phyloP scores from a whole-genome alignment of 2,329 filamentous ascomycete species.

The Colletotrichum tofieldiae region DNA sequence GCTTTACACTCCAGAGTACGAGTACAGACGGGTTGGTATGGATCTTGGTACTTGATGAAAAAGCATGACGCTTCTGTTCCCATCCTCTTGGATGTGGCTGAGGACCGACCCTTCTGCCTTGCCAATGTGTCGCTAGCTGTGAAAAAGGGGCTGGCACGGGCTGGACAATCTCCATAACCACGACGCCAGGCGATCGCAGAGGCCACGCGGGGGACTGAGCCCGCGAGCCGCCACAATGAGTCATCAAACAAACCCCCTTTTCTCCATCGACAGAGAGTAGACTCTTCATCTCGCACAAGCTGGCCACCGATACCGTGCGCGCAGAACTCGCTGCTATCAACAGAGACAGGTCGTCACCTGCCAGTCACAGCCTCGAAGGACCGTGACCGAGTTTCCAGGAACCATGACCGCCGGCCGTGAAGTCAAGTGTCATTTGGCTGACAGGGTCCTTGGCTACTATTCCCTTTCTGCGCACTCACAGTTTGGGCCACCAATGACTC shows the following conservation, averaged over 20 bases:
- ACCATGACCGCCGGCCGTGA: constrained; percentile 20
- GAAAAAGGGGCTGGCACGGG: constrained; percentile 12
- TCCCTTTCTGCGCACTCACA: constrained; percentile 12
- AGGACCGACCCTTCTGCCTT: constrained; percentile 39
- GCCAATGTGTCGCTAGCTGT: constrained; percentile 13
- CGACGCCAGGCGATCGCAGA: constrained; percentile 19
- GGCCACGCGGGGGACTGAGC: constrained; percentile 5
- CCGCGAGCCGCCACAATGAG: constrained; percentile 21
- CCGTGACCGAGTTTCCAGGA: constrained; percentile 33
- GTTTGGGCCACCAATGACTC: constrained; percentile 37
- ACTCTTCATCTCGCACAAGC: no score
- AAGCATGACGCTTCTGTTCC: constrained; percentile 16
- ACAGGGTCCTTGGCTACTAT: constrained; percentile 22
- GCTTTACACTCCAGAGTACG: neutral
- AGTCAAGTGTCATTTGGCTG: constrained; percentile 5
- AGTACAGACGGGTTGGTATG: constrained; percentile 7
- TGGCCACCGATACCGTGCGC: no score
- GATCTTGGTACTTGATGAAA: constrained; percentile 9
- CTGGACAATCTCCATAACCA: constrained; percentile 18
- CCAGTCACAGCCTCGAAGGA: constrained; percentile 11
- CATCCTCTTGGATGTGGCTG: constrained; percentile 39
- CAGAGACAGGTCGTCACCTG: constrained; percentile 30
- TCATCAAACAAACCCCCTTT: constrained; percentile 9
- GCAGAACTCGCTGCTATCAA: no score
- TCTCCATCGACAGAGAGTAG: neutral